These are phyloP conservation scores for Zymoseptoria ardabiliae DNA, from an alignment of 2,329 filamentous ascomycete species.

Conservation along the genomic window DNA sequence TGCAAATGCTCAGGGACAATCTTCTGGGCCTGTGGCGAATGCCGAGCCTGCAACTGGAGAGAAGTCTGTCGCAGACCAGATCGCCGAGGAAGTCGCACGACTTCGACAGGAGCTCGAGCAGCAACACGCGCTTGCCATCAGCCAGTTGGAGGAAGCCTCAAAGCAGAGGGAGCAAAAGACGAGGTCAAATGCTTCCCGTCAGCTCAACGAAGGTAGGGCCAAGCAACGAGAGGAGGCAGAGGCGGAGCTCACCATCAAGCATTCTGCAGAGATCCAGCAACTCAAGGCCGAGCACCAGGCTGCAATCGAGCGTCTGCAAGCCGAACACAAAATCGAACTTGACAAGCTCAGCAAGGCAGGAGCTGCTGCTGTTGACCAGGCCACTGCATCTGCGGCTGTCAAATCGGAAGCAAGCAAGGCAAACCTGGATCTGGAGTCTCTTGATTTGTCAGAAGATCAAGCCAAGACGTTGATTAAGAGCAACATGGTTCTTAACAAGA, in stretches of 20 bases:
- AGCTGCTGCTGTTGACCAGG: slow-evolving; percentile 31
- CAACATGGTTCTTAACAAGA: slow-evolving; percentile 43
- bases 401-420: slow-evolving; percentile 21
- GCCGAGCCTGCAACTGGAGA: slow-evolving; percentile 19
- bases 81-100: slow-evolving; percentile 36
- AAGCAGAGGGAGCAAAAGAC: slow-evolving; percentile 59
- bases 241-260: slow-evolving; percentile 31
- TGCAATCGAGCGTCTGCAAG: slow-evolving; percentile 34
- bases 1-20: slow-evolving; percentile 25
- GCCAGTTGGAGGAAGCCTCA: slow-evolving; percentile 43
- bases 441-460: slow-evolving; percentile 40
- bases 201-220: slow-evolving; percentile 47
- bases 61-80: slow-evolving; percentile 42
- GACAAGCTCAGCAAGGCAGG: slow-evolving; percentile 31
- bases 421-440: not conserved
- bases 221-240: slow-evolving; percentile 31
- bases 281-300: slow-evolving; percentile 41
- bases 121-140: slow-evolving; percentile 31
- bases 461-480: slow-evolving; percentile 43
- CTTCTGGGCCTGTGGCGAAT: slow-evolving; percentile 10
- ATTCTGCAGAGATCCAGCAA: slow-evolving; percentile 44
- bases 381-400: slow-evolving; percentile 27
- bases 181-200: slow-evolving; percentile 61
- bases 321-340: slow-evolving; percentile 32
- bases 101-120: slow-evolving; percentile 33